phyloP scores from a whole-genome alignment of 2,329 filamentous ascomycete genomes.

The Chaetomium sp. region DNA sequence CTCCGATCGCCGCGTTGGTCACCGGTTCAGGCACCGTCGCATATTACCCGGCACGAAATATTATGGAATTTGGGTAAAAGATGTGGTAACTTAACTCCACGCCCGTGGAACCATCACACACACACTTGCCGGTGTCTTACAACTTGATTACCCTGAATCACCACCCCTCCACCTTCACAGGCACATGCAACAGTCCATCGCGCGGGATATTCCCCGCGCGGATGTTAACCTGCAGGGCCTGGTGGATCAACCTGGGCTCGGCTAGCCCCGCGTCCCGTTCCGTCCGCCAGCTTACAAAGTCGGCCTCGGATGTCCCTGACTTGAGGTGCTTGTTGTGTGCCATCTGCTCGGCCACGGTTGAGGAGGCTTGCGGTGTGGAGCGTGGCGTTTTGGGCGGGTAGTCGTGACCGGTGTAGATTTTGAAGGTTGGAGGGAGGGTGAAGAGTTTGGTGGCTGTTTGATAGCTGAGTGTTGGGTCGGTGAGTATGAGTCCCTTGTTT shows the following conservation, averaged over 20 bases:
- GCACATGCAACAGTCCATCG: slow-evolving; percentile 29
- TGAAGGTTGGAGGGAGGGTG: slow-evolving; percentile 45
- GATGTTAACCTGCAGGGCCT: slow-evolving; percentile 57
- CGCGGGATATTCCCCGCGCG: slow-evolving; percentile 50
- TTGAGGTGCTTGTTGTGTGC: slow-evolving; percentile 53
- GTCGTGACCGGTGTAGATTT: slow-evolving; percentile 59
- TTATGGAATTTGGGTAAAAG: neutral
- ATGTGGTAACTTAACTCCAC: neutral
- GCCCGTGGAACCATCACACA: neutral
- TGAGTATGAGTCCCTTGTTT: neutral
- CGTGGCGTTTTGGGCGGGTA: slow-evolving; percentile 47
- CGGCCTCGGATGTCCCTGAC: slow-evolving; percentile 44
- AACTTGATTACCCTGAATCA: neutral
- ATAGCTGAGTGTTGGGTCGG: slow-evolving; percentile 37
- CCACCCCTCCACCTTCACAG: slow-evolving; percentile 21
- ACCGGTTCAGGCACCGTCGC: neutral
- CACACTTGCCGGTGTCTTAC: neutral
- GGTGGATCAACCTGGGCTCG: slow-evolving; percentile 52
- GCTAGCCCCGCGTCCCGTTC: slow-evolving; percentile 49
- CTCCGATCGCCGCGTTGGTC: neutral
- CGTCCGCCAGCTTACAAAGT: slow-evolving; percentile 49
- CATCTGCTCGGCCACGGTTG: slow-evolving; percentile 51
- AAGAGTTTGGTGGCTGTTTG: slow-evolving; percentile 49
- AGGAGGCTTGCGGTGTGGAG: slow-evolving; percentile 41
- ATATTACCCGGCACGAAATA: neutral